Conservation (phyloP, 306 rosid genomes). For the Citrullus mucosospermus region DNA sequence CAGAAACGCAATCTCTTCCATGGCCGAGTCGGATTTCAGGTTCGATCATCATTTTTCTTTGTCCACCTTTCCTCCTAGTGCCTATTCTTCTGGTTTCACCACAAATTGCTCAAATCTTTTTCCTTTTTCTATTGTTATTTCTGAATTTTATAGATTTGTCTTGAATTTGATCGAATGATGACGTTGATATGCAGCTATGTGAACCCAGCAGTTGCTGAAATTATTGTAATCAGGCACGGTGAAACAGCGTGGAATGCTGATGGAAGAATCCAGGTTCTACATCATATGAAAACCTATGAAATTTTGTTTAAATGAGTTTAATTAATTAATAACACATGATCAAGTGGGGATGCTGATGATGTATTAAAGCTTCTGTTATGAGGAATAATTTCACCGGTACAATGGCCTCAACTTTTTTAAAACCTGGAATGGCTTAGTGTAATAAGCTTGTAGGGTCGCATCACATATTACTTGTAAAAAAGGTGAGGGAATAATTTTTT, state of each 20-base stretch:
- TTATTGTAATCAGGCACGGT: constrained; percentile 77
- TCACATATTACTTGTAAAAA: background rate
- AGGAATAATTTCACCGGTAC: background rate
- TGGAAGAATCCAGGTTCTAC: constrained; percentile 59
- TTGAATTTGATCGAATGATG: constrained; percentile 12
- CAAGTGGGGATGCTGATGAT: background rate
- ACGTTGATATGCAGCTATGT: constrained; percentile 21
- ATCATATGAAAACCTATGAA: background rate
- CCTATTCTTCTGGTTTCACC: background rate
- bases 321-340: background rate
- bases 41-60: constrained; percentile 10
- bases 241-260: constrained; percentile 83
- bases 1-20: constrained; percentile 17
- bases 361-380: background rate
- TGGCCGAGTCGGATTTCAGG: constrained; percentile 42
- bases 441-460: background rate
- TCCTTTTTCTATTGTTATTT: too few species aligned
- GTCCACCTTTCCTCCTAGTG: background rate
- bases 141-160: background rate
- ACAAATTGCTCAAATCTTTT: background rate
- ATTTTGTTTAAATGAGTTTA: background rate
- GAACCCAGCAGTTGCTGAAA: constrained; percentile 47
- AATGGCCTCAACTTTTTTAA: background rate
- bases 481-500: background rate
- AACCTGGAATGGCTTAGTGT: background rate